Conservation (phyloP, 441 rosid species). For the Euphorbia corollata region DNA sequence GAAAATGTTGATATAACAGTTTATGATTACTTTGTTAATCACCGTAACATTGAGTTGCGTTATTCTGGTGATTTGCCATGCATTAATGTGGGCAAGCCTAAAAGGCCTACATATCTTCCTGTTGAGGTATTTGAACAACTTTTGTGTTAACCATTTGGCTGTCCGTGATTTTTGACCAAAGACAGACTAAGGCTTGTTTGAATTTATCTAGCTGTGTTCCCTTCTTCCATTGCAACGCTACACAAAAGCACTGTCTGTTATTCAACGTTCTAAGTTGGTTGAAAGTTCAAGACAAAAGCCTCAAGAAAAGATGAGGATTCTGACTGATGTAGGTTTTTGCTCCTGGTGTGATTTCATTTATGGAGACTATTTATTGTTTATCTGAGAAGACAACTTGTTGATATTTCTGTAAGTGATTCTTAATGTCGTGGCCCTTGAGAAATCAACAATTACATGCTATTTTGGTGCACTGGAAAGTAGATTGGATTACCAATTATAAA, state of each 20-base stretch:
- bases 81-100: constrained; percentile 71
- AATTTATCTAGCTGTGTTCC: constrained; percentile 40
- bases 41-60: constrained; percentile 33
- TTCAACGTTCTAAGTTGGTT: constrained; percentile 62
- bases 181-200: neutral
- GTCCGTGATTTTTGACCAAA: neutral
- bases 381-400: neutral
- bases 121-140: constrained; percentile 42
- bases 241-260: constrained; percentile 43
- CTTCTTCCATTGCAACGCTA: constrained; percentile 62
- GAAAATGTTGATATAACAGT: constrained; percentile 42
- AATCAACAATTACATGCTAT: neutral
- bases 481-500: neutral
- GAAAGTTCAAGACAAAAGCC: constrained; percentile 78
- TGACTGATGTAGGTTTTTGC: constrained; percentile 38
- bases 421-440: neutral
- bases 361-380: neutral
- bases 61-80: constrained; percentile 66
- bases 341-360: neutral
- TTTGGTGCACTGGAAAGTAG: neutral
- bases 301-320: constrained; percentile 56
- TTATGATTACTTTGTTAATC: constrained; percentile 49
- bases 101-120: constrained; percentile 62
- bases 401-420: neutral
- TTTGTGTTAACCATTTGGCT: neutral